A percentile compares a stretch with the other conserved stretches of the same genome.
phyloP scores from a whole-genome alignment of 176 grass and related monocot genomes.

The Stipa capillata region DNA sequence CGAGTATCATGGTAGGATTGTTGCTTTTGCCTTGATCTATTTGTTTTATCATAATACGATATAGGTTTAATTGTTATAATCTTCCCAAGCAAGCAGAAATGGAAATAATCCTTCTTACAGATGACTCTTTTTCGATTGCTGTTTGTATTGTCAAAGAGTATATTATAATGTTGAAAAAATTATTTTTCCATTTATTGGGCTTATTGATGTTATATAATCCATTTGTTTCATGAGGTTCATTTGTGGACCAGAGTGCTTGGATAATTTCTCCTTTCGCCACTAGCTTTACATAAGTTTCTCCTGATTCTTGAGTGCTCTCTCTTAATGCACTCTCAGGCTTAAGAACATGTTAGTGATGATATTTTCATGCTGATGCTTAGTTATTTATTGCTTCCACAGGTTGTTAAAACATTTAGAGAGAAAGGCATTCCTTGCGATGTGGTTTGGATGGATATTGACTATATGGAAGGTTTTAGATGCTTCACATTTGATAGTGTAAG shows the following conservation, averaged over 20 bases:
- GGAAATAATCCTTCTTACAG: background rate
- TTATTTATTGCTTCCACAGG: slow-evolving; percentile 40
- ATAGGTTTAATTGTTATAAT: background rate
- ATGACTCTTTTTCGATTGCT: background rate
- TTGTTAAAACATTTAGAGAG: slow-evolving; percentile 80
- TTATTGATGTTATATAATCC: background rate
- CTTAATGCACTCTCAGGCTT: slow-evolving; percentile 1
- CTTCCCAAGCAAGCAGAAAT: background rate
- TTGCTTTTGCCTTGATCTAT: background rate
- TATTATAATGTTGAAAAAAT: background rate
- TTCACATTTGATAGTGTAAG: slow-evolving; percentile 87
- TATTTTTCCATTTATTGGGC: background rate
- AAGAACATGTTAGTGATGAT: background rate
- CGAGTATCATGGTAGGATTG: background rate
- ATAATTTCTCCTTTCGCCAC: background rate
- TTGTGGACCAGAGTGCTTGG: background rate
- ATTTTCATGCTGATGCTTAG: slow-evolving; percentile 4
- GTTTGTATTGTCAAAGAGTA: background rate
- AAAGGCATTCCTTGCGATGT: slow-evolving; percentile 96
- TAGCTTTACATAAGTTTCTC: background rate
- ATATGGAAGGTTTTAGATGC: slow-evolving; percentile 97
- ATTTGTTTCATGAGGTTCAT: background rate
- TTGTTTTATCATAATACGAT: background rate
- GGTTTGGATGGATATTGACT: slow-evolving; percentile 98
- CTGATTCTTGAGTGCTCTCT: background rate